A percentile compares a stretch with the other conserved stretches of the same genome.
phyloP scores from a whole-genome alignment of 164 flowering plant genomes.

The Tetrastigma voinierianum region DNA sequence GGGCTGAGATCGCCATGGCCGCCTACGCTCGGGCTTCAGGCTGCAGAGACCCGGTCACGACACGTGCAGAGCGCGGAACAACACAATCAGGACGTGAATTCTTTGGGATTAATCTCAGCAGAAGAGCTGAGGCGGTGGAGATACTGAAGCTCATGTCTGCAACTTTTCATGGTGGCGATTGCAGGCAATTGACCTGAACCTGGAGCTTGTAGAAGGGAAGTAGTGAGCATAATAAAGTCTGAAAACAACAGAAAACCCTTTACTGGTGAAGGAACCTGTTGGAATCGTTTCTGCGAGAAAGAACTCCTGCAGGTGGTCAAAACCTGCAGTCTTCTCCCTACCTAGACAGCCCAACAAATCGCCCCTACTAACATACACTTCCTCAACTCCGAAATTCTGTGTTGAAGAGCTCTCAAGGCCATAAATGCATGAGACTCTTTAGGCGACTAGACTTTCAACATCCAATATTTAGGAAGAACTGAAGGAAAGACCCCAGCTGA shows the following conservation, averaged over 20 bases:
- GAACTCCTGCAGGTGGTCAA: constrained; percentile 42
- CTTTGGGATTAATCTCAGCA: constrained; percentile 50
- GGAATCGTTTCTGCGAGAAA: constrained; percentile 50
- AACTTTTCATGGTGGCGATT: constrained; percentile 46
- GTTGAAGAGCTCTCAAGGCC: constrained; percentile 31
- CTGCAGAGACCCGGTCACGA: constrained; percentile 42
- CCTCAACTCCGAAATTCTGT: constrained; percentile 39
- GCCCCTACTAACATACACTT: constrained; percentile 35
- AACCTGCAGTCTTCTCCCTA: constrained; percentile 47
- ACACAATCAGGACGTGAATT: constrained; percentile 49
- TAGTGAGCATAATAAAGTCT: no score
- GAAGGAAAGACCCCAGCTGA: constrained; percentile 22
- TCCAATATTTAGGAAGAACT: constrained; percentile 41
- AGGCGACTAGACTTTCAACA: constrained; percentile 36
- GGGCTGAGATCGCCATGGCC: constrained; percentile 54
- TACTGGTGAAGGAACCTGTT: constrained; percentile 36
- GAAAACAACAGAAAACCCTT: no score
- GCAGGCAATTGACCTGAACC: constrained; percentile 48
- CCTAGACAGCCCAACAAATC: constrained; percentile 42
- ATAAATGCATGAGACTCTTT: neutral
- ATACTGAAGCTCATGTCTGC: constrained; percentile 52
- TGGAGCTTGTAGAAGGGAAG: constrained; percentile 48
- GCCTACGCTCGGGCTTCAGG: constrained; percentile 41
- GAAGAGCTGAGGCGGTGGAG: constrained; percentile 50
- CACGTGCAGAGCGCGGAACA: constrained; percentile 47